These are phyloP conservation scores for Canariomyces notabilis DNA, from an alignment of 2,329 filamentous ascomycete species.

Conservation along the genomic window DNA sequence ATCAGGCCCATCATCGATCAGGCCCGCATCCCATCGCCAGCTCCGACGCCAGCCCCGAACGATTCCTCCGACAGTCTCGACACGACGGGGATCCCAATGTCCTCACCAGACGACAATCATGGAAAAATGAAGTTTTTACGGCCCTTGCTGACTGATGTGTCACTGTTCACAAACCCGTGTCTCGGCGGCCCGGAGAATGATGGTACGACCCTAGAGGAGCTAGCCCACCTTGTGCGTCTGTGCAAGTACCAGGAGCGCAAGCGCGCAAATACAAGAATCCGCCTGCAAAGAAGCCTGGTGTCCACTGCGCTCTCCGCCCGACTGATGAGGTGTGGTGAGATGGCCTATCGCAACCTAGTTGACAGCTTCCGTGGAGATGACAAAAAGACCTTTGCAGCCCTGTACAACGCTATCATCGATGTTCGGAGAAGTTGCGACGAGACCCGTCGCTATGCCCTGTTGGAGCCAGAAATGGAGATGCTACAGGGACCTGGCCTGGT, in stretches of 20 bases:
- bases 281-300: constrained; percentile 68
- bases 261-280: constrained; percentile 65
- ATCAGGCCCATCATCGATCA: constrained; percentile 48
- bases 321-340: constrained; percentile 67
- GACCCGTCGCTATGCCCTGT: constrained; percentile 62
- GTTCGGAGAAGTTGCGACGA: constrained; percentile 73
- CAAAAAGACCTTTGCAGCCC: constrained; percentile 67
- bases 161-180: constrained; percentile 59
- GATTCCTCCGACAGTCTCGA: constrained; percentile 26
- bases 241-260: constrained; percentile 80
- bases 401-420: constrained; percentile 75
- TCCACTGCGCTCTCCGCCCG: constrained; percentile 71
- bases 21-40: constrained; percentile 30
- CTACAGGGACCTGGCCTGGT: constrained; percentile 47
- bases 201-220: constrained; percentile 67
- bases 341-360: constrained; percentile 69
- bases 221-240: constrained; percentile 71
- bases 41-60: constrained; percentile 17
- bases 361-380: constrained; percentile 75
- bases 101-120: constrained; percentile 38
- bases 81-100: constrained; percentile 27
- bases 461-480: constrained; percentile 67
- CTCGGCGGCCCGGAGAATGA: constrained; percentile 53
- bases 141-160: constrained; percentile 60
- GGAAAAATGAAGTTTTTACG: constrained; percentile 42